These are phyloP conservation scores for Stagonosporopsis chrysanthemi DNA, from an alignment of 2,329 filamentous ascomycete species.

Conservation along the genomic window DNA sequence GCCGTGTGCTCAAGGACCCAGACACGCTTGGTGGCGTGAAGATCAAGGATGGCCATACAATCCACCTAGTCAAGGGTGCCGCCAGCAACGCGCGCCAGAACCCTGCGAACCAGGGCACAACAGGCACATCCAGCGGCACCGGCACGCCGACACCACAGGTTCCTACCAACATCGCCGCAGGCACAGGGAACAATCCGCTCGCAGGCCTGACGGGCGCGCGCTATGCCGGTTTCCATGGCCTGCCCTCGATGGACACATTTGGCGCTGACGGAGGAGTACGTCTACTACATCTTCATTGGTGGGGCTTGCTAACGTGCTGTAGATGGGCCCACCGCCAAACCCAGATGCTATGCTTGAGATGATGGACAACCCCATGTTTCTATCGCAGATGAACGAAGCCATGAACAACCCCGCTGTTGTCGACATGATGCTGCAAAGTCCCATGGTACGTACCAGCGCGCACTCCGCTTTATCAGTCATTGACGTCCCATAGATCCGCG, in stretches of 20 bases:
- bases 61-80: conserved; percentile 96
- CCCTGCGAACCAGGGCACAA: conserved; percentile 58
- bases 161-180: conserved; percentile 80
- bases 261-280: conserved; percentile 93
- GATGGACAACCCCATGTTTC: conserved; percentile 87
- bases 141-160: conserved; percentile 66
- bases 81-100: conserved; percentile 78
- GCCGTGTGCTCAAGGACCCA: conserved; percentile 93
- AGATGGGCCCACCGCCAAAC: conserved; percentile 90
- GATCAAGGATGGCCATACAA: conserved; percentile 93
- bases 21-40: conserved; percentile 87
- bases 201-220: conserved; percentile 90
- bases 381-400: conserved; percentile 89
- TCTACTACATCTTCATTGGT: conserved; percentile 31
- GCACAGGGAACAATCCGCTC: conserved; percentile 82
- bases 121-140: conserved; percentile 44
- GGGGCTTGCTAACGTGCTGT: conserved; percentile 27
- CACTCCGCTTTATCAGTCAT: neutral
- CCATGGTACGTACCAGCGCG: conserved; percentile 56
- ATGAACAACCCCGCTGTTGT: conserved; percentile 94
- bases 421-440: conserved; percentile 72
- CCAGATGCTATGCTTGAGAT: conserved; percentile 83
- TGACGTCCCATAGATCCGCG: conserved; percentile 65
- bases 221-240: conserved; percentile 88
- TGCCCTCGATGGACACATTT: conserved; percentile 88